Evolutionary conservation across 371 early-diverging fungal genomes (phyloP), one percentile per base, ranked within the genome.

Genomic region (Mortierella sp.): DNA sequence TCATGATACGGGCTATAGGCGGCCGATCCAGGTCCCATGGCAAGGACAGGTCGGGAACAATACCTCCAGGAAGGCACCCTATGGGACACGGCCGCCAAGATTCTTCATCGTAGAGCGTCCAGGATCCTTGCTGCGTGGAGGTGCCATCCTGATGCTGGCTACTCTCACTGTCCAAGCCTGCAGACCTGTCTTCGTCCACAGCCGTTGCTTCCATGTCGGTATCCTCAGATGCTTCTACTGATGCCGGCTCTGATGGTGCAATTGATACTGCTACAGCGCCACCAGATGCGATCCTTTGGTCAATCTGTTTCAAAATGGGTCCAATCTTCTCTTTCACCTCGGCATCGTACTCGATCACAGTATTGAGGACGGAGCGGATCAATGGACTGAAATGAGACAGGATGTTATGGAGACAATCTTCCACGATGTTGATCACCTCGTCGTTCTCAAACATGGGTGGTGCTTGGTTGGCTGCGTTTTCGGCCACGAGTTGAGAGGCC

Each of bases 261-360:
- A 45, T 29, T 4, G 59, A 6, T 19, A 52, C 7, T n/a, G 47
- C 31, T 8, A 48, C 39, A 21, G 45, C 17, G 27, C 45, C 12
- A 0, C 82, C 88, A 12, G 80, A 37, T 14, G 58, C 74, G 14
- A 68, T 59, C 25, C 67, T 59, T 25, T 74, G 76, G 47, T 74
- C 76, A 22, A 74, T 74, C 46, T 60, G 64, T 24, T 57, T 67
- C 13, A 74, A 27, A 19, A 73, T 58, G 0, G 63, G 74, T 1
- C 63, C 63, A 25, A 73, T 74, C 27, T 56, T 63, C 13, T 67
- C 67, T 50, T 74, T 74, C 43, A 74, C 48, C 0, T 68, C 65
- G 2, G 68, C 47, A 50, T 68, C 76, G 31, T 52, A 57, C 55
- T 68, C 69, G 17, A 76, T 76, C 7, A 76, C 54, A 22, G 69